These are phyloP conservation scores for Clavispora carvajalis DNA, from an alignment of 805 yeast genomes.

Conservation along the genomic window DNA sequence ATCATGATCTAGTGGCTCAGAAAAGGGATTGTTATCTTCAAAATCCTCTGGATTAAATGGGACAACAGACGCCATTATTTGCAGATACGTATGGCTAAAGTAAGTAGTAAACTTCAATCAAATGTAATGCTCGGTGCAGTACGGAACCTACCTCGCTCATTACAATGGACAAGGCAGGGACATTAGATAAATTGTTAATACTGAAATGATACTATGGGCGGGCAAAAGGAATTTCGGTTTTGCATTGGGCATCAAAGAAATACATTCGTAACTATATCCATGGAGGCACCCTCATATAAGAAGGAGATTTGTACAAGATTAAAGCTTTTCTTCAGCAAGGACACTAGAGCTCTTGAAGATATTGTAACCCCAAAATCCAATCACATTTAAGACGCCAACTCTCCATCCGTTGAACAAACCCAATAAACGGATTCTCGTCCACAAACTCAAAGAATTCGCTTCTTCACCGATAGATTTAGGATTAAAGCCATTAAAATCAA, in stretches of 20 bases:
- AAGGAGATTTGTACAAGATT: neutral
- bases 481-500: constrained; percentile 33
- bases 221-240: too few species aligned
- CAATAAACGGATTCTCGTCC: constrained; percentile 27
- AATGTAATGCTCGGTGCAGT: neutral
- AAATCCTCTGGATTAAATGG: constrained; percentile 45
- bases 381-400: constrained; percentile 69
- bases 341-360: constrained; percentile 44
- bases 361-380: constrained; percentile 79
- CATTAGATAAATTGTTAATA: too few species aligned
- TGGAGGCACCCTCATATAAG: neutral
- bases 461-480: constrained; percentile 1
- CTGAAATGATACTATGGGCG: too few species aligned
- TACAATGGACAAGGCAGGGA: too few species aligned
- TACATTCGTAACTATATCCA: neutral
- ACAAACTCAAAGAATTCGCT: constrained; percentile 34
- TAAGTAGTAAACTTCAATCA: neutral
- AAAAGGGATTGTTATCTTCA: constrained; percentile 40
- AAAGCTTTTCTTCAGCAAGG: constrained; percentile 16
- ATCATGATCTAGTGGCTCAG: constrained; percentile 25
- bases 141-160: neutral
- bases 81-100: neutral
- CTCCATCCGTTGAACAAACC: constrained; percentile 85
- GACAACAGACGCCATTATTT: constrained; percentile 36
- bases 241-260: neutral